Evolutionary conservation across 2,329 filamentous ascomycete species (phyloP).

Genomic region (Cryphonectria radicalis): DNA sequence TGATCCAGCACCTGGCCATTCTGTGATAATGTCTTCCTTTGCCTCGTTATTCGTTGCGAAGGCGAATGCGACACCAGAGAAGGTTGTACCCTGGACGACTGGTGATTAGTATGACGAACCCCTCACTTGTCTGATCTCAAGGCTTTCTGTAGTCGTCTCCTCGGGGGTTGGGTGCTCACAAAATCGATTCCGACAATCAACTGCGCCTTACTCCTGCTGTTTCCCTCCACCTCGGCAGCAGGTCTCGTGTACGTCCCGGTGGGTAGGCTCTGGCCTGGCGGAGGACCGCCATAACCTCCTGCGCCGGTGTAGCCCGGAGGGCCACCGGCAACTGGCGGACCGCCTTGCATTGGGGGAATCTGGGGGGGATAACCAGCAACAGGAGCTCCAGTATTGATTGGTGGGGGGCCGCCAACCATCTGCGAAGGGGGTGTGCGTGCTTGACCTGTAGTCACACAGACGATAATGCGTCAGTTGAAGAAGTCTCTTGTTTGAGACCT

Average conservation of each 20-base stretch:
- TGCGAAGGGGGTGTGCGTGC: conserved; percentile 62
- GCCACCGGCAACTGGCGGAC: conserved; percentile 47
- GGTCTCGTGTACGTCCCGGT: conserved; percentile 48
- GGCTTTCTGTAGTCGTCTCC: not conserved
- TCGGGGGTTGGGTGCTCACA: conserved; percentile 56
- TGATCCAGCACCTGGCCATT: conserved; percentile 97
- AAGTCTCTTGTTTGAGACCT: conserved; percentile 45
- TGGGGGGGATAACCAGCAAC: conserved; percentile 61
- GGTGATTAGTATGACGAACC: conserved; percentile 17
- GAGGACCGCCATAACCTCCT: conserved; percentile 49
- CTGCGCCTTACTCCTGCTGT: conserved; percentile 90
- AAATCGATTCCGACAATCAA: conserved; percentile 99
- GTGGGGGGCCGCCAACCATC: conserved; percentile 67
- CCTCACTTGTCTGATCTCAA: not conserved
- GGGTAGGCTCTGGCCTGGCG: conserved; percentile 38
- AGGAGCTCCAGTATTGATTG: conserved; percentile 68
- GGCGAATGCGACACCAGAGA: conserved; percentile 95
- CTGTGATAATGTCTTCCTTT: conserved; percentile 97
- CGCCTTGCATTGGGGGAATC: conserved; percentile 47
- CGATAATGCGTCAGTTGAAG: not conserved
- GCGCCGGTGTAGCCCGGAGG: conserved; percentile 53
- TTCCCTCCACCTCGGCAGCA: conserved; percentile 80
- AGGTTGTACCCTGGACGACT: conserved; percentile 79
- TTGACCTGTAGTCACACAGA: conserved; percentile 40
- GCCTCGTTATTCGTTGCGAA: conserved; percentile 98